These are phyloP conservation scores for Agroathelia rolfsii DNA, from an alignment of 1,284 basidiomycete genomes.

Conservation along the genomic window DNA sequence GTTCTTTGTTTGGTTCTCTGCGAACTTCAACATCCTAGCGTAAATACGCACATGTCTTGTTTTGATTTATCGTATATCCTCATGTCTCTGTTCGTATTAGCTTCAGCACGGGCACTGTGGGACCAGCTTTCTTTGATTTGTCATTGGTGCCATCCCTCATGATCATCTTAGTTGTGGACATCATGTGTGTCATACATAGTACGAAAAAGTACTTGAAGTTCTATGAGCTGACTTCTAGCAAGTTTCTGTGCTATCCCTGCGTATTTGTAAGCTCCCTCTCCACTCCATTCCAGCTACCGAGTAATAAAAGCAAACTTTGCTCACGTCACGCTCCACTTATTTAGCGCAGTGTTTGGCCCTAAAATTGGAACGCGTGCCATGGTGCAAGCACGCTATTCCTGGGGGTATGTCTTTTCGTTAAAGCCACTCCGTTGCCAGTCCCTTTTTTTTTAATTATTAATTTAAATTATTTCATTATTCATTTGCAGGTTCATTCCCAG, in stretches of 20 bases:
- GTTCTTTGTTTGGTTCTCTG: conserved; percentile 60
- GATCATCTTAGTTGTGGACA: conserved; percentile 42
- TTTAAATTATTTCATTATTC: conserved; percentile 1
- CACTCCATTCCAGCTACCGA: conserved; percentile 6
- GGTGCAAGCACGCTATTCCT: conserved; percentile 50
- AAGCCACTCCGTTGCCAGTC: too few species aligned
- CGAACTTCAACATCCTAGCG: conserved; percentile 50
- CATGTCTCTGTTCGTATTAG: conserved; percentile 16
- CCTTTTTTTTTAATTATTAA: neutral
- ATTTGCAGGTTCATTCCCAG: conserved; percentile 47
- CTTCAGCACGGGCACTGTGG: conserved; percentile 45
- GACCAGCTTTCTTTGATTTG: conserved; percentile 48
- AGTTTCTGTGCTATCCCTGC: conserved; percentile 28
- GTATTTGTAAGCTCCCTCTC: conserved; percentile 38
- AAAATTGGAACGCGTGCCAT: conserved; percentile 53
- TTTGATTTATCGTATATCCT: conserved; percentile 1
- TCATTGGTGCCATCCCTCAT: conserved; percentile 43
- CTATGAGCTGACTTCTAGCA: conserved; percentile 1
- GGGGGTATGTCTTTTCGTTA: conserved; percentile 25
- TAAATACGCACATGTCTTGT: conserved; percentile 19
- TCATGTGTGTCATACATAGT: conserved; percentile 34
- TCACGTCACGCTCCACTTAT: too few species aligned
- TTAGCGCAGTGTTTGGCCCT: conserved; percentile 48
- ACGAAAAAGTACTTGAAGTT: too few species aligned
- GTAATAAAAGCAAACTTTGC: too few species aligned